Base-by-base conservation (phyloP, 2,329 filamentous ascomycete genomes). In the Talaromyces pinophilus region DNA sequence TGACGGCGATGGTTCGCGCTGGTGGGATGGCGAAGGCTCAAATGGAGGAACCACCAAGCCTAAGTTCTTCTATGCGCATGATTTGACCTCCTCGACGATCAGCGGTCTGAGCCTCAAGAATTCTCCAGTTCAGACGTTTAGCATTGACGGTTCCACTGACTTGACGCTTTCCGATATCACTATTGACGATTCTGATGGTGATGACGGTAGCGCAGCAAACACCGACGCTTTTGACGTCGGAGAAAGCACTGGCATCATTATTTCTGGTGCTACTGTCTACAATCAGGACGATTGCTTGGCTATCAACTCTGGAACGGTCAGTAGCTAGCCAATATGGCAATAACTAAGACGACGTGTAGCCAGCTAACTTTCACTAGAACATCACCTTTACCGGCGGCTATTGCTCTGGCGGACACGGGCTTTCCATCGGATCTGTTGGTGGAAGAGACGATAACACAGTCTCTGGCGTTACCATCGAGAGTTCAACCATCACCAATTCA, bases 281-380 rank as follows among this genome's bases (percentile, higher is more conserved):
- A 88, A 88, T 79, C 86, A 88, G 76, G 86, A 88, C 66, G 86
- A 88, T 71, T 88, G 86, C 70, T 78, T 88, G 7, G 85, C 86
- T 30, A 72, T 86, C 68, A 88, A 87, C 78, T 86, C 83, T 1
- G 83, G 82, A 38, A 70, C 72, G 46, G 73, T 75, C 4, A 25
- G 22, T 50, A 50, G 22, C 22, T 28, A 7, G 46, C 5, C 11
- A 17, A 42, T 15, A 22, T 28, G 13, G 7, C 22, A 0, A 28
- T 15, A 7, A 28, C 8, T 22, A 28, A 28, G 11, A 7, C 5
- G 22, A 67, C 30, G 69, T 64, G 30, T 42, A 55, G 22, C 62
- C 2, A 15, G 35, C 46, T 44, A 10, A 50, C 46, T 2, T 3
- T 50, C 5, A 50, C 5, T 40, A 75, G 74, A 76, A 82, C 71